Evolutionary conservation across 495 filamentous ascomycete species (phyloP).

Genomic region (Chaetomium fimeti): DNA sequence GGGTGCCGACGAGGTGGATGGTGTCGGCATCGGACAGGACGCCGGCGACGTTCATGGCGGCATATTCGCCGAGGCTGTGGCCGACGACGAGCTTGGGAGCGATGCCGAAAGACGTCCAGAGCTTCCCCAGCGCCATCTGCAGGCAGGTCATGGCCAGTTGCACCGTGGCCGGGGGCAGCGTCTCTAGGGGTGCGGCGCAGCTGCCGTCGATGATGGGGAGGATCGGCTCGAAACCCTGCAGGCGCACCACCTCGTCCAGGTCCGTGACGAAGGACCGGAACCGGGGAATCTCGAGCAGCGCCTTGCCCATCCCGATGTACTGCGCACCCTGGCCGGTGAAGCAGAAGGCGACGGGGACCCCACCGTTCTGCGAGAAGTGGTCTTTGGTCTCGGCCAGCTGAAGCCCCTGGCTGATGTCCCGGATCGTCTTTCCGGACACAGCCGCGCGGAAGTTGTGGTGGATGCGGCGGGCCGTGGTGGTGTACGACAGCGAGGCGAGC

Average conservation of each 20-base stretch:
- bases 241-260: conserved; percentile 62
- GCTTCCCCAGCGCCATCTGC: conserved; percentile 74
- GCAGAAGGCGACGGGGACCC: conserved; percentile 51
- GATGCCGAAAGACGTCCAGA: conserved; percentile 74
- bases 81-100: conserved; percentile 72
- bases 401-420: conserved; percentile 43
- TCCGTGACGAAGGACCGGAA: conserved; percentile 64
- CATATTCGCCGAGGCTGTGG: conserved; percentile 83
- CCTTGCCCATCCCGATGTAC: conserved; percentile 61
- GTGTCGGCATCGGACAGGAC: conserved; percentile 74
- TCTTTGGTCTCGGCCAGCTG: conserved; percentile 49
- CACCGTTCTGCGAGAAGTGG: conserved; percentile 36
- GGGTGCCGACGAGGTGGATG: conserved; percentile 70
- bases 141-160: conserved; percentile 72
- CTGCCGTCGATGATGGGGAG: conserved; percentile 59
- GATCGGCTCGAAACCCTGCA: conserved; percentile 66
- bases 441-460: conserved; percentile 5
- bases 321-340: conserved; percentile 70
- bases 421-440: neutral
- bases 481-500: neutral
- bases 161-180: conserved; percentile 67
- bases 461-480: conserved; percentile 1
- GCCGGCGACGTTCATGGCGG: conserved; percentile 73
- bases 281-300: conserved; percentile 59
- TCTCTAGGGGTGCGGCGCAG: conserved; percentile 50